Conservation (phyloP, 495 filamentous ascomycete species). For the Delitschia confertaspora region DNA sequence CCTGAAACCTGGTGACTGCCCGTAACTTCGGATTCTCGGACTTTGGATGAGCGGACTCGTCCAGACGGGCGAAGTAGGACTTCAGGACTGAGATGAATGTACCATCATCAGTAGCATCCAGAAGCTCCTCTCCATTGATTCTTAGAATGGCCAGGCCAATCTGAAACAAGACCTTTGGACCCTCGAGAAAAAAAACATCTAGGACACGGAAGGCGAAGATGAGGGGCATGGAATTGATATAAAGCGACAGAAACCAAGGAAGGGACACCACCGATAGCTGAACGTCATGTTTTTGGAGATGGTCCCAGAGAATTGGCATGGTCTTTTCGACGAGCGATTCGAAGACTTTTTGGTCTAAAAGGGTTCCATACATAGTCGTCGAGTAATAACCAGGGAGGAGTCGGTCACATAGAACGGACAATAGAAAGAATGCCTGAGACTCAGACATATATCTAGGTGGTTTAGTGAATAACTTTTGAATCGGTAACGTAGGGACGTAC, state of each 20-base stretch:
- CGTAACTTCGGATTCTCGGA: constrained; percentile 88
- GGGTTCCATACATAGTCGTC: constrained; percentile 95
- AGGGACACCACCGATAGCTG: constrained; percentile 97
- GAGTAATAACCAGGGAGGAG: constrained; percentile 95
- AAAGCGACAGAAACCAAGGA: constrained; percentile 95
- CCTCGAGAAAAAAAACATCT: constrained; percentile 97
- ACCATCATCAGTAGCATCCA: constrained; percentile 94
- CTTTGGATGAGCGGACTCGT: constrained; percentile 91
- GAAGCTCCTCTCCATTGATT: constrained; percentile 93
- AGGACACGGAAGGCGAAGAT: constrained; percentile 94
- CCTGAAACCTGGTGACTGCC: constrained; percentile 90
- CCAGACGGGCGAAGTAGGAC: constrained; percentile 82
- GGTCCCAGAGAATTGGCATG: constrained; percentile 97
- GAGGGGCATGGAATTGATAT: constrained; percentile 98
- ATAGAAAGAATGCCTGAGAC: constrained; percentile 86
- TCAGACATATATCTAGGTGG: constrained; percentile 81
- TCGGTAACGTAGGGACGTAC: constrained; percentile 35
- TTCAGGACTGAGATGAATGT: constrained; percentile 95
- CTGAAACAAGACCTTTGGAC: constrained; percentile 94
- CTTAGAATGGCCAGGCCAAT: constrained; percentile 89
- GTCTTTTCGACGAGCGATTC: constrained; percentile 95
- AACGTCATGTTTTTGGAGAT: constrained; percentile 87
- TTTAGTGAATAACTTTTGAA: constrained; percentile 23
- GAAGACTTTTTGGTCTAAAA: constrained; percentile 93
- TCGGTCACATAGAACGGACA: constrained; percentile 86